Evolutionary conservation across 352 stramenopile genomes (phyloP).

Genomic region (Phytophthora aleatoria): DNA sequence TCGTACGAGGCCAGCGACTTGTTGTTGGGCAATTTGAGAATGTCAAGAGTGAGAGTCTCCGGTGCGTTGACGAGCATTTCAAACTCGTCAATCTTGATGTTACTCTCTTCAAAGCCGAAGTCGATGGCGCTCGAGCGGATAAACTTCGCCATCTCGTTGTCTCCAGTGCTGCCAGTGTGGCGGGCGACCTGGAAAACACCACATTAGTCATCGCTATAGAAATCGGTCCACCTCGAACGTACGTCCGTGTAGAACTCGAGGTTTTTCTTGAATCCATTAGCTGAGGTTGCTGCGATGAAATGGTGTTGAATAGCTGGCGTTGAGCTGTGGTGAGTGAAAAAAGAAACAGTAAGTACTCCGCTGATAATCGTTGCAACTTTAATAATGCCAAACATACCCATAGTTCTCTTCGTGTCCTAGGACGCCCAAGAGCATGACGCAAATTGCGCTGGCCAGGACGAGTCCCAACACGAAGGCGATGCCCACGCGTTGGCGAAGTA

Average conservation of each 20-base stretch:
- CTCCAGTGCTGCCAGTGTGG: constrained; percentile 64
- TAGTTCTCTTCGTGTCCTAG: constrained; percentile 76
- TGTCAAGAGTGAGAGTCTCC: constrained; percentile 56
- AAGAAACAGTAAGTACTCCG: constrained; percentile 1
- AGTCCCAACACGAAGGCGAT: constrained; percentile 60
- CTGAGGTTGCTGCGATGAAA: constrained; percentile 76
- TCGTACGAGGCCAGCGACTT: constrained; percentile 28
- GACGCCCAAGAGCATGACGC: constrained; percentile 64
- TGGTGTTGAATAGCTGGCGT: constrained; percentile 76
- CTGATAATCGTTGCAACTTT: neutral
- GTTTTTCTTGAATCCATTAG: constrained; percentile 65
- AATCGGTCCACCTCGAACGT: constrained; percentile 3
- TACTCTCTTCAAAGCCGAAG: constrained; percentile 75
- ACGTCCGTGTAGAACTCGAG: constrained; percentile 78
- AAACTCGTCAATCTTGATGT: constrained; percentile 85
- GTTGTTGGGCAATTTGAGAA: constrained; percentile 33
- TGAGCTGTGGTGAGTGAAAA: constrained; percentile 37
- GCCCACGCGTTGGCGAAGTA: constrained; percentile 58
- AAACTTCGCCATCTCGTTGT: constrained; percentile 80
- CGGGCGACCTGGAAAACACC: constrained; percentile 43
- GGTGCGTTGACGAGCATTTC: constrained; percentile 81
- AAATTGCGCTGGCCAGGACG: constrained; percentile 64
- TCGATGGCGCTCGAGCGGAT: constrained; percentile 73
- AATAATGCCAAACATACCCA: constrained; percentile 35
- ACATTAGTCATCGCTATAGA: neutral